These are phyloP conservation scores for Kurtzmaniella natalensis DNA, from an alignment of 1,139 yeast genomes.

Conservation along the genomic window DNA sequence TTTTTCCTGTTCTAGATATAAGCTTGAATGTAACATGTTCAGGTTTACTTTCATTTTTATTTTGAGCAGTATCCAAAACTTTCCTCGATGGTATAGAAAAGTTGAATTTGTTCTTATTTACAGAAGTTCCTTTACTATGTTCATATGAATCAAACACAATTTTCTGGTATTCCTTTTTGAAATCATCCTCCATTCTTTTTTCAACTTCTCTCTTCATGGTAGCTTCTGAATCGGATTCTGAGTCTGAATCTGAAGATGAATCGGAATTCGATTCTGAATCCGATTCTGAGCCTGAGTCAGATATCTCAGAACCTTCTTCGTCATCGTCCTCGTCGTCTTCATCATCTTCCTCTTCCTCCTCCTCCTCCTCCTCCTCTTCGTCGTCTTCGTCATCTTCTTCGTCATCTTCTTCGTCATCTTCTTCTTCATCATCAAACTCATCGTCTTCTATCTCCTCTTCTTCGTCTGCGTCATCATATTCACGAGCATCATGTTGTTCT, in stretches of 20 bases:
- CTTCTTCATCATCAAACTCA: slow-evolving; percentile 15
- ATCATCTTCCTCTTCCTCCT: slow-evolving; percentile 11
- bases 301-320: slow-evolving; percentile 10
- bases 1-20: slow-evolving; percentile 49
- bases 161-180: slow-evolving; percentile 51
- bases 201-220: slow-evolving; percentile 23
- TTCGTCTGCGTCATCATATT: slow-evolving; percentile 12
- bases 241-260: background rate
- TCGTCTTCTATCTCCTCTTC: slow-evolving; percentile 16
- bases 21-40: slow-evolving; percentile 49
- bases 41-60: slow-evolving; percentile 5
- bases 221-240: slow-evolving; percentile 5
- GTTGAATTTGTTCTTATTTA: slow-evolving; percentile 13
- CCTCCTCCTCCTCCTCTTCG: slow-evolving; percentile 15
- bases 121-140: slow-evolving; percentile 16
- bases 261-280: slow-evolving; percentile 8
- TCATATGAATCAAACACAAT: slow-evolving; percentile 49
- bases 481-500: slow-evolving; percentile 7
- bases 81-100: slow-evolving; percentile 19
- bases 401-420: slow-evolving; percentile 15
- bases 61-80: slow-evolving; percentile 3
- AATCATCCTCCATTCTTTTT: slow-evolving; percentile 41
- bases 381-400: slow-evolving; percentile 15
- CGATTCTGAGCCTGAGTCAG: slow-evolving; percentile 14
- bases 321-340: slow-evolving; percentile 13